phyloP scores from a whole-genome alignment of 305 asterid genomes.

The Fraxinus latifolia region DNA sequence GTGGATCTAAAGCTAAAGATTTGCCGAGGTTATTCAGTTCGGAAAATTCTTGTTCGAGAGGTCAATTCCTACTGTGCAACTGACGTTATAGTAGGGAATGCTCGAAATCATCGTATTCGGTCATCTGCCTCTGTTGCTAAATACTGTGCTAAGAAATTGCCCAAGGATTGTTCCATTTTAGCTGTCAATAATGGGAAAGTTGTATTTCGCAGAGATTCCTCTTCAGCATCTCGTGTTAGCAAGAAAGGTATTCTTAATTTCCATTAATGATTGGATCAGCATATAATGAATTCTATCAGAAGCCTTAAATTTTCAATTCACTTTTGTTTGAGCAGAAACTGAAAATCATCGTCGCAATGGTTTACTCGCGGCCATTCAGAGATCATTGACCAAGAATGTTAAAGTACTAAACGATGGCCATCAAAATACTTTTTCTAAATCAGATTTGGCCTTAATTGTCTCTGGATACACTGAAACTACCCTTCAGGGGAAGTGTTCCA shows the following conservation, averaged over 20 bases:
- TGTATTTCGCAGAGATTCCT: conserved; percentile 58
- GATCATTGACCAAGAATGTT: conserved; percentile 60
- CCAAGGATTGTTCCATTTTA: conserved; percentile 60
- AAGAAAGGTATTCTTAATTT: conserved; percentile 44
- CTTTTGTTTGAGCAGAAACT: conserved; percentile 45
- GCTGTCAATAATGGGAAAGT: conserved; percentile 81
- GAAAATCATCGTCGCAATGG: conserved; percentile 52
- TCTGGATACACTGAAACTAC: conserved; percentile 18
- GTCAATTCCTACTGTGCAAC: conserved; percentile 67
- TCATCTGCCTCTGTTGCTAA: conserved; percentile 81
- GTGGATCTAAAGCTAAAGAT: conserved; percentile 93
- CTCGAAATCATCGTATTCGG: conserved; percentile 61
- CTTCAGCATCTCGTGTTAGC: conserved; percentile 33
- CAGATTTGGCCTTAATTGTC: conserved; percentile 30
- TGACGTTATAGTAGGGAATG: conserved; percentile 68
- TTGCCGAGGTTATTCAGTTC: conserved; percentile 78
- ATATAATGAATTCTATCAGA: background rate
- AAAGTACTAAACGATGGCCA: conserved; percentile 41
- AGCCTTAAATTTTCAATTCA: background rate
- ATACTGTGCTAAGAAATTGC: conserved; percentile 73
- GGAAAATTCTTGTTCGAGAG: conserved; percentile 75
- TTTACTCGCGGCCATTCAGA: conserved; percentile 60
- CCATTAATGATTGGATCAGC: conserved; percentile 10
- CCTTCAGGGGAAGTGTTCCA: conserved; percentile 41
- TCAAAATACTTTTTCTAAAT: conserved; percentile 33